These are phyloP conservation scores for Ceratocystiopsis brevicomis DNA, from an alignment of 2,329 filamentous ascomycete genomes.

Conservation along the genomic window DNA sequence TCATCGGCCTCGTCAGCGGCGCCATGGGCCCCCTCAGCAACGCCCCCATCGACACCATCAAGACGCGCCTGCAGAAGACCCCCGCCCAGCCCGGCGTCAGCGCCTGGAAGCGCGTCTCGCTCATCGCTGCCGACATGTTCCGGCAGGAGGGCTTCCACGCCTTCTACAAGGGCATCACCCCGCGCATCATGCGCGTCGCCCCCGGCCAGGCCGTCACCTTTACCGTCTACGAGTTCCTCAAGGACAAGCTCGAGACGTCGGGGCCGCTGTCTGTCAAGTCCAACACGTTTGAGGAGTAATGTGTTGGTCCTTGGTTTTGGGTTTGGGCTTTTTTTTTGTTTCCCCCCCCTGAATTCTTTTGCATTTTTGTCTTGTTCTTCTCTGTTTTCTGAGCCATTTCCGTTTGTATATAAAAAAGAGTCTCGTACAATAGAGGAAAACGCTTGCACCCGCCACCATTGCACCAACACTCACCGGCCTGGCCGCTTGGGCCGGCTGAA, in stretches of 20 bases:
- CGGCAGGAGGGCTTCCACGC: conserved; percentile 85
- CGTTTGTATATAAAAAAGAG: background rate
- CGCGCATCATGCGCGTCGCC: conserved; percentile 89
- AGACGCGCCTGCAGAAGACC: conserved; percentile 85
- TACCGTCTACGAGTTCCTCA: conserved; percentile 62
- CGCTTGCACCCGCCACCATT: too few relatives aligned
- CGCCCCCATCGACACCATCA: conserved; percentile 96
- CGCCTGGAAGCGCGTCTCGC: conserved; percentile 57
- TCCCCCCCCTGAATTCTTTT: conserved; percentile 1
- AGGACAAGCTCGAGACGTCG: conserved; percentile 51
- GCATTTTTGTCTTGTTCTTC: background rate
- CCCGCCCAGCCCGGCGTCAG: conserved; percentile 65
- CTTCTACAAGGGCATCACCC: conserved; percentile 98
- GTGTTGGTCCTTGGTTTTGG: background rate
- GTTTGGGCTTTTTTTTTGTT: background rate
- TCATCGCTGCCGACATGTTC: conserved; percentile 71
- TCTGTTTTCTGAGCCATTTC: background rate
- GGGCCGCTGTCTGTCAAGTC: conserved; percentile 38
- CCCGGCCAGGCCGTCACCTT: conserved; percentile 74
- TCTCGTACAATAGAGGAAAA: background rate
- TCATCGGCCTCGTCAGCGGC: conserved; percentile 79
- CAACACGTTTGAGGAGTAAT: conserved; percentile 48
- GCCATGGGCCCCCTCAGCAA: conserved; percentile 94
- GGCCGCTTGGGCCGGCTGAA: conserved; percentile 69
- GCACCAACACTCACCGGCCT: conserved; percentile 29